Conservation (phyloP, 352 stramenopile species). For the Phytophthora pistaciae region DNA sequence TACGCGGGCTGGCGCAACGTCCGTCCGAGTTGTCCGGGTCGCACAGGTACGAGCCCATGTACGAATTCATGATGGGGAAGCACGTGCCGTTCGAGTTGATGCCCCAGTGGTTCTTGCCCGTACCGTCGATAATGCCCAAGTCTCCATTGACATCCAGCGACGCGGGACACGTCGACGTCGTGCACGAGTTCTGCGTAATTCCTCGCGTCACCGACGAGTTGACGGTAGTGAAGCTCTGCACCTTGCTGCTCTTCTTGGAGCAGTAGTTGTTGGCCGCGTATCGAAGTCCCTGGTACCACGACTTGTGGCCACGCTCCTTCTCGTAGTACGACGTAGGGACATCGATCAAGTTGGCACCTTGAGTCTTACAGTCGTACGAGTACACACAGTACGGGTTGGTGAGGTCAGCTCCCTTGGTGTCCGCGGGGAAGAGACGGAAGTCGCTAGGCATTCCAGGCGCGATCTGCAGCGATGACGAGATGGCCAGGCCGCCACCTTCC, state of each 20-base stretch:
- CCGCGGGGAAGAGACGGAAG: constrained; percentile 64
- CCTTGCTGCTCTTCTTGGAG: constrained; percentile 31
- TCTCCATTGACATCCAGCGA: constrained; percentile 62
- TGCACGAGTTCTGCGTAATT: constrained; percentile 61
- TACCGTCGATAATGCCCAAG: constrained; percentile 50
- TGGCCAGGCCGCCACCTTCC: constrained; percentile 85
- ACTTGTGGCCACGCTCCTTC: constrained; percentile 53
- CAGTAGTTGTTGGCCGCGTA: constrained; percentile 74
- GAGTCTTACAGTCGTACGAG: constrained; percentile 55
- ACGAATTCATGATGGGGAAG: constrained; percentile 63
- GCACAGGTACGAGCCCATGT: constrained; percentile 61
- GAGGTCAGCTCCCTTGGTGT: constrained; percentile 28
- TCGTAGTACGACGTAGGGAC: constrained; percentile 54
- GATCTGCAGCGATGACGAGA: constrained; percentile 94
- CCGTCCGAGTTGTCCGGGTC: constrained; percentile 53
- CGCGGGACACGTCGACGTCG: constrained; percentile 48
- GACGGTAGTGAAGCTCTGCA: constrained; percentile 53
- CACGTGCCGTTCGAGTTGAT: constrained; percentile 67
- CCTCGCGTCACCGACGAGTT: constrained; percentile 48
- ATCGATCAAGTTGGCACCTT: constrained; percentile 54
- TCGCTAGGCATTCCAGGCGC: constrained; percentile 71
- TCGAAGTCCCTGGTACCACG: constrained; percentile 71
- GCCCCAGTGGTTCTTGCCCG: constrained; percentile 49
- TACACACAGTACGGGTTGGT: constrained; percentile 56
- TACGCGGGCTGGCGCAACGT: constrained; percentile 55